Conservation (phyloP, 2,329 filamentous ascomycete genomes). For the Tolypocladium album region DNA sequence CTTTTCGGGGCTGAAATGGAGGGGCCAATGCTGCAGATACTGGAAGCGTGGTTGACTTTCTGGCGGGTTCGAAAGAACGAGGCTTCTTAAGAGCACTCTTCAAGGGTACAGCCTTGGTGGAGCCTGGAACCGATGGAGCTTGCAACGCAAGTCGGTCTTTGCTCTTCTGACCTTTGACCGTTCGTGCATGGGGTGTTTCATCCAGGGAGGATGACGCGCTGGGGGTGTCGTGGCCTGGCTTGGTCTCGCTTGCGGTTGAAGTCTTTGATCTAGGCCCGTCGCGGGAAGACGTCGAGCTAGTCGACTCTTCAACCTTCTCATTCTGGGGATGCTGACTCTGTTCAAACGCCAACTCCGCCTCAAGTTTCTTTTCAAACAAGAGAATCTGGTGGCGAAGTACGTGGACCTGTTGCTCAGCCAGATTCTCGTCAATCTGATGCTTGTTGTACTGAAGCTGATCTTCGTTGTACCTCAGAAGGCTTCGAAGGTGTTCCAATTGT, state of each 20-base stretch:
- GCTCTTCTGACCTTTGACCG: constrained; percentile 3
- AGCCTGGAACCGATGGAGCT: constrained; percentile 13
- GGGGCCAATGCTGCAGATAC: constrained; percentile 36
- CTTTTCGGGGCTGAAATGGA: constrained; percentile 33
- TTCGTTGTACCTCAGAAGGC: constrained; percentile 44
- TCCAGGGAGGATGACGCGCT: constrained; percentile 7
- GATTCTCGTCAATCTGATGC: constrained; percentile 49
- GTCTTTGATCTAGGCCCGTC: constrained; percentile 5
- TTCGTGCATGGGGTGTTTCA: constrained; percentile 4
- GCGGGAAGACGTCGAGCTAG: constrained; percentile 7
- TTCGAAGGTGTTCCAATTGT: constrained; percentile 40
- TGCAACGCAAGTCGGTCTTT: constrained; percentile 8
- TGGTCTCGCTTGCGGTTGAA: constrained; percentile 7
- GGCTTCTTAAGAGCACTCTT: constrained; percentile 6
- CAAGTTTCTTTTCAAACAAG: constrained; percentile 36
- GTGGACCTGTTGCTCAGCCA: constrained; percentile 32
- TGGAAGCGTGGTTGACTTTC: constrained; percentile 28
- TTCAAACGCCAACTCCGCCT: constrained; percentile 35
- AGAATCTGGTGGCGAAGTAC: constrained; percentile 33
- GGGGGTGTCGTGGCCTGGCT: constrained; percentile 5
- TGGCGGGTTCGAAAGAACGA: constrained; percentile 12
- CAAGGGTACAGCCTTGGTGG: constrained; percentile 15
- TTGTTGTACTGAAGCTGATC: constrained; percentile 51
- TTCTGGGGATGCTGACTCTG: constrained; percentile 27
- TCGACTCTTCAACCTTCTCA: constrained; percentile 13